Evolutionary conservation across 805 yeast species (phyloP).

Genomic region (Yarrowia sp.): DNA sequence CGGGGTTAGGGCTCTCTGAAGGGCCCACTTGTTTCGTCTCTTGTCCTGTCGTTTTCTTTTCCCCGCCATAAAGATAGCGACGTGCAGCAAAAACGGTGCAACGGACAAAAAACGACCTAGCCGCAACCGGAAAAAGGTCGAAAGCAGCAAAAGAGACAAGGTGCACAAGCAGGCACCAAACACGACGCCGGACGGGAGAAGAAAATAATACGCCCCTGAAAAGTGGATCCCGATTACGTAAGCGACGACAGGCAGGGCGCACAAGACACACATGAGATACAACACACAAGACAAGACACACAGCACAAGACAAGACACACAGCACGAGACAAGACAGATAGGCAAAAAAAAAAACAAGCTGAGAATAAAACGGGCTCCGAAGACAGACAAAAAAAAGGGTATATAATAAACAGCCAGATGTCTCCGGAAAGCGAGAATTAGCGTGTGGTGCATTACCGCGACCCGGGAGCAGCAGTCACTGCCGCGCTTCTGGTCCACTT

Average conservation of each 20-base stretch:
- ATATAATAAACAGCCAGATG: not conserved
- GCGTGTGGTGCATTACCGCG: not conserved
- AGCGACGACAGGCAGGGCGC: too few relatives aligned
- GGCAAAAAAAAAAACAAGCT: too few relatives aligned
- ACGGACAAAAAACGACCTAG: not conserved
- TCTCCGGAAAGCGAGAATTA: too few relatives aligned
- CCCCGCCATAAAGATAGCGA: not conserved
- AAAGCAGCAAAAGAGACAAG: slow-evolving; percentile 8
- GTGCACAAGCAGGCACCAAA: not conserved
- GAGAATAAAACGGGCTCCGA: too few relatives aligned
- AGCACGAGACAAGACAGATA: too few relatives aligned
- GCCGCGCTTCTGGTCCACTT: not conserved
- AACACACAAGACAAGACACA: too few relatives aligned
- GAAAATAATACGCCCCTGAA: slow-evolving; percentile 1
- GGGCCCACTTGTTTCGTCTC: slow-evolving; percentile 2
- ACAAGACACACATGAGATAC: too few relatives aligned
- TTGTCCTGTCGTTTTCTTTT: not conserved
- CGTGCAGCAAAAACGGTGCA: slow-evolving; percentile 9
- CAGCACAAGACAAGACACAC: too few relatives aligned
- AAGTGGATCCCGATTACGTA: not conserved
- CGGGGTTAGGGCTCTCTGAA: slow-evolving; percentile 7
- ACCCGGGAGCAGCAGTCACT: not conserved
- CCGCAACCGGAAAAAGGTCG: slow-evolving; percentile 18
- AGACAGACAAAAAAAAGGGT: not conserved
- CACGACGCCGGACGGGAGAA: not conserved